Conservation (phyloP, 352 stramenopile genomes). For the Phytophthora idaei region DNA sequence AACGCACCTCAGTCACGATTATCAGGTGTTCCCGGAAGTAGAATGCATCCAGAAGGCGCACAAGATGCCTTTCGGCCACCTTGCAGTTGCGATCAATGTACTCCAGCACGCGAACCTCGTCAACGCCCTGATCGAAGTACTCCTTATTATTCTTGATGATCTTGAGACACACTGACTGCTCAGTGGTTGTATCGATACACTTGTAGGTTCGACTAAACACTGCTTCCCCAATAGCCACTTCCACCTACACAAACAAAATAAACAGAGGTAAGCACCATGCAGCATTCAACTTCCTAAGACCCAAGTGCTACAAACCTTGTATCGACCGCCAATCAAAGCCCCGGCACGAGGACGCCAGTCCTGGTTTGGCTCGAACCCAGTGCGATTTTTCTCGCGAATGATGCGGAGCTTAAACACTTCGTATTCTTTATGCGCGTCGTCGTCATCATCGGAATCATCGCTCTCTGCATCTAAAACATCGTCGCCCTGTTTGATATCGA, state of each 20-base stretch:
- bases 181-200: conserved; percentile 57
- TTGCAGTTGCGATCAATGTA: conserved; percentile 80
- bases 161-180: conserved; percentile 95
- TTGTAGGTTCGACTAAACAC: conserved; percentile 89
- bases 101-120: conserved; percentile 81
- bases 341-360: conserved; percentile 73
- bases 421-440: conserved; percentile 58
- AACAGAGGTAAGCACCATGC: conserved; percentile 6
- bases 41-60: conserved; percentile 96
- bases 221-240: conserved; percentile 76
- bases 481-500: conserved; percentile 41
- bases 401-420: conserved; percentile 76
- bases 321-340: conserved; percentile 61
- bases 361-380: conserved; percentile 80
- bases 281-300: background rate
- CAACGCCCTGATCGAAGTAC: conserved; percentile 97
- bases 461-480: conserved; percentile 24
- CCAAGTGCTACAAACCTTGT: conserved; percentile 46
- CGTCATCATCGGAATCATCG: conserved; percentile 48
- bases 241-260: conserved; percentile 45
- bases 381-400: conserved; percentile 79
- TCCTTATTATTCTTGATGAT: conserved; percentile 99
- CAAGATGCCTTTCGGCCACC: conserved; percentile 92
- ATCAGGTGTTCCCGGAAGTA: conserved; percentile 96
- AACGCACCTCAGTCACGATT: conserved; percentile 95